Base-by-base conservation (phyloP, 805 yeast species). In the Saturnispora kantuleensis region DNA sequence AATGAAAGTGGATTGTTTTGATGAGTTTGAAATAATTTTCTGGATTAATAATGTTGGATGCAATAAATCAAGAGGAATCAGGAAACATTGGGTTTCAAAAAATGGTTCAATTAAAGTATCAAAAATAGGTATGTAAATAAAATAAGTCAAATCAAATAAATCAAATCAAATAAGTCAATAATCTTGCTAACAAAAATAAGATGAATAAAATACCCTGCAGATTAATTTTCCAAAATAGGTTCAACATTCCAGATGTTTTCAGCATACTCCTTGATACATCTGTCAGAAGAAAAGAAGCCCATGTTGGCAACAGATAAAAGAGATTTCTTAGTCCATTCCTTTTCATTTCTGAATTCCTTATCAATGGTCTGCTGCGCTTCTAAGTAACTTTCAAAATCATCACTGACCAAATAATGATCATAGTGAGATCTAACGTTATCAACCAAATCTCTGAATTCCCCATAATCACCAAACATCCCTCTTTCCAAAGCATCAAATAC, bases 231-330 rank as follows among this genome's bases (percentile, higher is more conserved):
- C 10, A 28, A 5, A 48, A 68, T 57, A 3, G 96, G 94, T 67
- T 88, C 96, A 50, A 87, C 76, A 58, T 88, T 83, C 97, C 97
- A 88, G 56, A 88, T 87, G 50, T 80, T 76, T 52, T 85, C 96
- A 31, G 96, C 95, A 54, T 88, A 88, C 62, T 88, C 96, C 56
- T 81, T 83, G 58, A 88, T 84, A 62, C 95, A 86, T 64, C 97
- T 74, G 63, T 88, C 97, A 50, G 89, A 79, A 50, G 85, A 76
- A 69, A 88, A 88, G 74, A 86, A 89, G 7, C 97, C 97, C 81
- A 85, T 84, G 62, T 85, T 85, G 44, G 97, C 94, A 46, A 88
- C 96, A 54, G 84, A 76, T 49, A 71, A 63, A 48, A 88, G 83
- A 37, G 82, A 68, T 67, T 85, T 87, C 62, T 76, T 79, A 46